A percentile compares a stretch with the other conserved stretches of the same genome.
These are phyloP conservation scores for Fusarium longipes DNA, from an alignment of 2,329 filamentous ascomycete species.

Conservation along the genomic window DNA sequence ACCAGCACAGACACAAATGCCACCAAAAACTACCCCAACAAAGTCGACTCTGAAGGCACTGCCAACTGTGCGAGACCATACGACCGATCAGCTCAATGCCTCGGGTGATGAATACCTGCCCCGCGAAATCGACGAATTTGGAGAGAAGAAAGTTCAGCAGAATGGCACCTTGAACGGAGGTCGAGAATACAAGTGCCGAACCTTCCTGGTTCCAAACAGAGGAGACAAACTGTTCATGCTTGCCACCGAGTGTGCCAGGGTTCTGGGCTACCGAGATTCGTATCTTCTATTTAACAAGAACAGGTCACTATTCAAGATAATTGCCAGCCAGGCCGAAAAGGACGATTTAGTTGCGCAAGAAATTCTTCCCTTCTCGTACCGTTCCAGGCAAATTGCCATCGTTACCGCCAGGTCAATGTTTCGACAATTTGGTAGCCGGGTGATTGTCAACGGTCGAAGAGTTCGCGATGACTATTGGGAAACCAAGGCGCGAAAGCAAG, in stretches of 20 bases:
- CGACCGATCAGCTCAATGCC: slow-evolving; percentile 90
- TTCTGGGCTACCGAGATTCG: slow-evolving; percentile 95
- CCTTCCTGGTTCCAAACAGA: slow-evolving; percentile 90
- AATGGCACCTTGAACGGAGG: slow-evolving; percentile 85
- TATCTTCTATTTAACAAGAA: slow-evolving; percentile 99
- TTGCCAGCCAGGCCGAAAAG: slow-evolving; percentile 94
- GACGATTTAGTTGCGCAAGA: slow-evolving; percentile 96
- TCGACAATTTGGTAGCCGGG: slow-evolving; percentile 93
- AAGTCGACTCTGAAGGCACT: slow-evolving; percentile 92
- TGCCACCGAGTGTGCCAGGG: slow-evolving; percentile 94
- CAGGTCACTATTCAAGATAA: slow-evolving; percentile 95
- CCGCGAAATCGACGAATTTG: slow-evolving; percentile 90
- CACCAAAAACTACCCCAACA: slow-evolving; percentile 82
- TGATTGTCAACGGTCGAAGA: slow-evolving; percentile 88
- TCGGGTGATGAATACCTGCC: slow-evolving; percentile 95
- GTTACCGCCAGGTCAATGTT: slow-evolving; percentile 99
- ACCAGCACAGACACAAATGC: slow-evolving; percentile 60
- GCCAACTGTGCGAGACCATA: slow-evolving; percentile 95
- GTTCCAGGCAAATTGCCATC: slow-evolving; percentile 98
- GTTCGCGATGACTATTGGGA: slow-evolving; percentile 99
- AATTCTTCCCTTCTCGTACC: slow-evolving; percentile 95
- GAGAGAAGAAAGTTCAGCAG: slow-evolving; percentile 90
- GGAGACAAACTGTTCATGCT: slow-evolving; percentile 98
- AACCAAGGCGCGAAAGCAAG: slow-evolving; percentile 94
- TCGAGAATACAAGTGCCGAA: slow-evolving; percentile 91